These are phyloP conservation scores for Xylaria sp. DNA, from an alignment of 2,329 filamentous ascomycete species.

Conservation along the genomic window DNA sequence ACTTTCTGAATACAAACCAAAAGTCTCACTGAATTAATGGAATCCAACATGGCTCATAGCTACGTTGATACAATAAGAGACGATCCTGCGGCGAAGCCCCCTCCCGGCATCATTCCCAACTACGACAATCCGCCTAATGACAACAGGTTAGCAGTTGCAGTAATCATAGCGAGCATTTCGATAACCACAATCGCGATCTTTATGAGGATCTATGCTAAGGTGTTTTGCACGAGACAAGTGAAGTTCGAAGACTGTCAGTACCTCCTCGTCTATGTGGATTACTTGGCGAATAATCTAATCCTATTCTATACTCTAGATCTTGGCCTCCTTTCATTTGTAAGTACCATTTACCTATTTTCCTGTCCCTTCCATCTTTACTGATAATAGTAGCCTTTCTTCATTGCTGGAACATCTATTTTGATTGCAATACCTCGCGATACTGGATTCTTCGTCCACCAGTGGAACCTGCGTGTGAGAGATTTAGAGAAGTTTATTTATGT, in stretches of 20 bases:
- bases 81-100: slow-evolving; percentile 11
- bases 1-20: neutral
- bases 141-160: slow-evolving; percentile 4
- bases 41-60: neutral
- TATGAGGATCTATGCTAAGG: slow-evolving; percentile 19
- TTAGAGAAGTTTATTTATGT: slow-evolving; percentile 22
- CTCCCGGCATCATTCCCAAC: slow-evolving; percentile 12
- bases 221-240: slow-evolving; percentile 3
- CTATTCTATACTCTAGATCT: slow-evolving; percentile 12
- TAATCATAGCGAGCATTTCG: neutral
- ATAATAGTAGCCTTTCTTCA: slow-evolving; percentile 22
- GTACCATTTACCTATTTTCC: neutral
- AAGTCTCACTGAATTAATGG: neutral
- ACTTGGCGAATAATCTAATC: neutral
- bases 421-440: neutral
- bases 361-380: neutral
- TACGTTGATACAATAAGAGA: slow-evolving; percentile 10
- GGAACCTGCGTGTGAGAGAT: slow-evolving; percentile 14
- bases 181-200: slow-evolving; percentile 6
- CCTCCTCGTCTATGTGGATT: neutral
- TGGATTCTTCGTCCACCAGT: slow-evolving; percentile 30
- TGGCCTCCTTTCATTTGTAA: slow-evolving; percentile 19
- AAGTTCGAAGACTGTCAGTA: slow-evolving; percentile 23
- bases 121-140: slow-evolving; percentile 16
- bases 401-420: slow-evolving; percentile 8